Evolutionary conservation across 257 asterid genomes (phyloP), one percentile per base, ranked within the genome.

Genomic region (Parsonsia alboflavescens): DNA sequence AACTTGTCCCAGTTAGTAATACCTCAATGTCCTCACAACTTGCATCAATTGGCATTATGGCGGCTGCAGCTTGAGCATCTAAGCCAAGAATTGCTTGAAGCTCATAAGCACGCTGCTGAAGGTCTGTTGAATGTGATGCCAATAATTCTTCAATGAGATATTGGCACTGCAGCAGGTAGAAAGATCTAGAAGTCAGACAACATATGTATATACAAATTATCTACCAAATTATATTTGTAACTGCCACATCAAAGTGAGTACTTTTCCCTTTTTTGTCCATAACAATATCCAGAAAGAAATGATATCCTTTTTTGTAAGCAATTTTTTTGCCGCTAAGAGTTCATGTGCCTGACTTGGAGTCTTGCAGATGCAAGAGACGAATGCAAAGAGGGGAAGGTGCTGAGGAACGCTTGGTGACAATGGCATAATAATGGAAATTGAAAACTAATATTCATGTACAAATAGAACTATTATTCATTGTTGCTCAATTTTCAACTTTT

Each of bases 61-160:
- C 80, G 79, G 87, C 84, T 42, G 89, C 82, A 57, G 89, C 90
- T 58, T 52, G 88, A 74, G 96, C 88, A 87, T 90, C 97, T 77
- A 95, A 84, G 71, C 80, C 76, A 73, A 88, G 81, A 81, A 95
- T 82, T 48, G 94, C 92, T 86, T 92, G 96, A 78, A 92, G 92
- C 83, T 95, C 98, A 81, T 92, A 92, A 65, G 96, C 99, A 78
- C 99, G 98, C 87, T 95, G 98, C 87, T 95, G 99, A 78, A 95
- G 88, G 82, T 92, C 98, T 11, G 99, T 95, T 61, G 98, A 95
- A 84, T 88, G 86, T 57, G 98, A 92, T 74, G 96, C 96, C 81
- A 93, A 76, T 85, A 88, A 69, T 79, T 89, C 99, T 73, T 92
- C 99, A 52, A 90, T 83, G 80, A 95, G 80, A 33, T 97, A 87